These are phyloP conservation scores for Lobulomyces angularis DNA, from an alignment of 192 early-diverging fungal genomes.

Conservation along the genomic window DNA sequence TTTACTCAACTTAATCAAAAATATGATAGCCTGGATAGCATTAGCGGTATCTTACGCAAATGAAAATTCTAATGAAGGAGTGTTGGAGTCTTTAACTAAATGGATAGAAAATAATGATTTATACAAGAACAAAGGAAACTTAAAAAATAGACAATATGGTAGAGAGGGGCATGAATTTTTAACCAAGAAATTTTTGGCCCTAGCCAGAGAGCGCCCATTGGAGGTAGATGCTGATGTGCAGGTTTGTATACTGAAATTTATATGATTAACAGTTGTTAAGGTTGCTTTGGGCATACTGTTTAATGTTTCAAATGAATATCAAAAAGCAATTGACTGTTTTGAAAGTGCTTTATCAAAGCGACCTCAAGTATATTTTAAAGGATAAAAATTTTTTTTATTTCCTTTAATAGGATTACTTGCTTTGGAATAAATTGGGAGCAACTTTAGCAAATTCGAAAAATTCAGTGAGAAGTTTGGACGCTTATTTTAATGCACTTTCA, in stretches of 20 bases:
- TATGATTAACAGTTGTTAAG: too few species aligned
- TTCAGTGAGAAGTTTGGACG: constrained; percentile 67
- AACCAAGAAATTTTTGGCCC: constrained; percentile 63
- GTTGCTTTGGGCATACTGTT: constrained; percentile 89
- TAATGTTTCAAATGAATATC: constrained; percentile 83
- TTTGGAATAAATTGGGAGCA: constrained; percentile 96
- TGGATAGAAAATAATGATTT: constrained; percentile 69
- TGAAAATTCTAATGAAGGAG: constrained; percentile 70
- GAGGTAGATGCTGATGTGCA: constrained; percentile 84
- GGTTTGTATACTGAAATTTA: too few species aligned
- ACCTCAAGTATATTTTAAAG: constrained; percentile 43
- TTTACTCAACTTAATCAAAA: too few species aligned
- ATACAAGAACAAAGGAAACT: constrained; percentile 43
- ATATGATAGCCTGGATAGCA: constrained; percentile 71
- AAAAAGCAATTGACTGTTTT: constrained; percentile 97
- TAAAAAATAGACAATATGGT: constrained; percentile 22
- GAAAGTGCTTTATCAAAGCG: constrained; percentile 70
- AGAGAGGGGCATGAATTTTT: constrained; percentile 53
- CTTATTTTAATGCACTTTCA: constrained; percentile 86
- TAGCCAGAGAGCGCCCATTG: constrained; percentile 51
- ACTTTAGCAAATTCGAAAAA: constrained; percentile 84
- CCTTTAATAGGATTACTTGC: constrained; percentile 59
- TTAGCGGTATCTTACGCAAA: constrained; percentile 91
- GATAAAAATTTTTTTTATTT: not conserved
- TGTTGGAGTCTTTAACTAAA: constrained; percentile 75